Base-by-base conservation (phyloP, 148 eudicot species). In the Heliosperma pusillum region DNA sequence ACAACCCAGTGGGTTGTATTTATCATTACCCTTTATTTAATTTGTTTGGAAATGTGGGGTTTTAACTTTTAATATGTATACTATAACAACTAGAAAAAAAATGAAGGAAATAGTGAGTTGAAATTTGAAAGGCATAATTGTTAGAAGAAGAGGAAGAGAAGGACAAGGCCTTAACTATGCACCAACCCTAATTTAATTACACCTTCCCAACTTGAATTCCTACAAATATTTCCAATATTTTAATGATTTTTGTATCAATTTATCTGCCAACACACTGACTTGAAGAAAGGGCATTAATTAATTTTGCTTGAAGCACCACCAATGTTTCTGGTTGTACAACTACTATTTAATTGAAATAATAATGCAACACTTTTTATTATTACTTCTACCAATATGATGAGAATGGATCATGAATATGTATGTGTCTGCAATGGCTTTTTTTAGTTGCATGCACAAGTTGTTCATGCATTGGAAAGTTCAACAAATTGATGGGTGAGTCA, bases 181-280 rank as follows among this genome's bases (percentile, higher is more conserved):
- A 75, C 75, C 79, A 63, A 70, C 82, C 82, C 76, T 75, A 80
- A 74, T 61, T 74, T 15, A 80, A 75, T 62, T 62, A 80, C 66
- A 69, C 11, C 69, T 53, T 74, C 63, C 69, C 79, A 62, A 75
- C 79, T 80, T 80, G 44, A 80, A 70, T 42, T 27, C 47, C 16
- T 33, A 64, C 67, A 30, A 26, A n/a, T n/a, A n/a, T n/a, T n/a
- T n/a, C n/a, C n/a, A n/a, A n/a, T 71, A 10, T 72, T 72, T 69
- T 80, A 70, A 80, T 80, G 78, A 52, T 61, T 68, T 74, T 60
- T 40, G 47, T 71, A 69, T 40, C 5, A 26, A 24, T 79, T 27
- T 19, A 74, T 60, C 78, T 70, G 82, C 47, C 83, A 71, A 19
- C 80, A 74, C 36, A 42, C 65, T 71, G 45, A 55, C 71, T 33